Conservation (phyloP, 177 flowering plant species). For the Vitis hybrid region DNA sequence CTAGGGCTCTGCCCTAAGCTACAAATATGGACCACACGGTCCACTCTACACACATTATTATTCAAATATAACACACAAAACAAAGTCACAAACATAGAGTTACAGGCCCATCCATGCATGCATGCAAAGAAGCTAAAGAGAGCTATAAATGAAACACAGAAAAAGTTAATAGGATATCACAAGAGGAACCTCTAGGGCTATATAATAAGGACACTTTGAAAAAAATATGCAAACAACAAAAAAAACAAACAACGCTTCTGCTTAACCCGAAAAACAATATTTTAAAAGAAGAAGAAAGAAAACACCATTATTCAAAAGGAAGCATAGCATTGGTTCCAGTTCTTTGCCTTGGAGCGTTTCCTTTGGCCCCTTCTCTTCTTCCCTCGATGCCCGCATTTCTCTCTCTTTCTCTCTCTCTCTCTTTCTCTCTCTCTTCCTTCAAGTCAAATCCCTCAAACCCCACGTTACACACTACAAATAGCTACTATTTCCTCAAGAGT, state of each 20-base stretch:
- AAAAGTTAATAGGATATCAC: no score
- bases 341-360: constrained; percentile 42
- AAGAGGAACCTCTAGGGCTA: background rate
- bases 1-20: no score
- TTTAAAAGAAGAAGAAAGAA: constrained; percentile 9
- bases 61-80: no score
- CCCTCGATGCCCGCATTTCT: constrained; percentile 43
- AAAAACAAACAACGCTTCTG: constrained; percentile 27
- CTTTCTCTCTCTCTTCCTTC: constrained; percentile 14
- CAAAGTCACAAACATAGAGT: no score
- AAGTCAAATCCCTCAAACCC: constrained; percentile 32
- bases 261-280: constrained; percentile 20
- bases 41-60: no score
- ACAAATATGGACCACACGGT: no score
- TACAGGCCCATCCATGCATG: constrained; percentile 1
- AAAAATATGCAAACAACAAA: constrained; percentile 13
- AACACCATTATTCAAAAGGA: background rate
- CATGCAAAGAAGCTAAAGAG: background rate
- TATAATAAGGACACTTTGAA: background rate
- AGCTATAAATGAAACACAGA: no score
- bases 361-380: constrained; percentile 44
- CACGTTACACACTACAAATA: constrained; percentile 5
- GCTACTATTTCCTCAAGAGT: background rate
- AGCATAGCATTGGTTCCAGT: constrained; percentile 38
- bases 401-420: constrained; percentile 1